These are phyloP conservation scores for Zoysia japonica DNA, from an alignment of 176 grass and related monocot species.

Conservation along the genomic window DNA sequence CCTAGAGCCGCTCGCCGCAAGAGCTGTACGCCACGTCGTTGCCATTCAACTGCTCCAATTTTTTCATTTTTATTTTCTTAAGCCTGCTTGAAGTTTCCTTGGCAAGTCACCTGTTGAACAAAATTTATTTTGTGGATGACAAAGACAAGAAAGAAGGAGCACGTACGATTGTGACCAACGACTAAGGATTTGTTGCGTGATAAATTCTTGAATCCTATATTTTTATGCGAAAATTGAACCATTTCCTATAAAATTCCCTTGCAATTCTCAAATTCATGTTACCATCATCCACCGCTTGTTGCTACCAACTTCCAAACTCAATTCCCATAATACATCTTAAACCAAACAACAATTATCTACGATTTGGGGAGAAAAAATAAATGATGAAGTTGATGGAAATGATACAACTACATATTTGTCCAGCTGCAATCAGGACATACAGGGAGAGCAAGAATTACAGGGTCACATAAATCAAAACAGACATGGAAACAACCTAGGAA, in stretches of 20 bases:
- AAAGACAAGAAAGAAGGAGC: too few relatives aligned
- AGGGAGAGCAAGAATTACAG: conserved; percentile 34
- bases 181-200: neutral
- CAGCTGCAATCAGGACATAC: conserved; percentile 43
- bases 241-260: too few relatives aligned
- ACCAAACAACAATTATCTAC: neutral
- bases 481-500: conserved; percentile 43
- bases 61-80: too few relatives aligned
- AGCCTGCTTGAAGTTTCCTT: too few relatives aligned
- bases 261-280: neutral
- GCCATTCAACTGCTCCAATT: too few relatives aligned
- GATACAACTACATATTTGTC: conserved; percentile 49
- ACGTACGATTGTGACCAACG: too few relatives aligned
- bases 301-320: conserved; percentile 23
- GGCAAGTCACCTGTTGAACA: too few relatives aligned
- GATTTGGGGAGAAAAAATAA: neutral
- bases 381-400: conserved; percentile 25
- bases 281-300: conserved; percentile 13
- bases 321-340: neutral
- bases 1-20: too few relatives aligned
- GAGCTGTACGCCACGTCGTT: too few relatives aligned
- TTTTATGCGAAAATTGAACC: too few relatives aligned
- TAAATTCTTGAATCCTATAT: too few relatives aligned
- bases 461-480: conserved; percentile 39
- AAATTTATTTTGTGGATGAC: too few relatives aligned